Evolutionary conservation across 306 rosid genomes (phyloP).

Genomic region (Vicia villosa): DNA sequence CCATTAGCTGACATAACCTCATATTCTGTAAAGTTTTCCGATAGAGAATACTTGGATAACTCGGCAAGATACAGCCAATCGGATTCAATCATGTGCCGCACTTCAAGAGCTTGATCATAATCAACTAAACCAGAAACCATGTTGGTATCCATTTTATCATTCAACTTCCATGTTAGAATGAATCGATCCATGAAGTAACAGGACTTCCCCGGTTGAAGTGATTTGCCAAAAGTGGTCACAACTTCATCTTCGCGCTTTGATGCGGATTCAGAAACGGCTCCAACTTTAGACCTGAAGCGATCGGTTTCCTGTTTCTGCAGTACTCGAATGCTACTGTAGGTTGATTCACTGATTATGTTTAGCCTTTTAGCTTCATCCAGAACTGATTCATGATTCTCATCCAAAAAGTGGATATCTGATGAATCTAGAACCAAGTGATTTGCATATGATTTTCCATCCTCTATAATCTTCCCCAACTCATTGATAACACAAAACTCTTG

Average conservation of each 20-base stretch:
- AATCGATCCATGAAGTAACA: constrained; percentile 87
- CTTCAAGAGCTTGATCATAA: constrained; percentile 36
- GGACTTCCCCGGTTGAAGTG: constrained; percentile 51
- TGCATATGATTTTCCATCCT: constrained; percentile 53
- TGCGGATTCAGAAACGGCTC: constrained; percentile 38
- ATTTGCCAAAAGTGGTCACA: constrained; percentile 43
- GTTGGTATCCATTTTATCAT: constrained; percentile 37
- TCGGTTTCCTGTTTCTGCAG: constrained; percentile 70
- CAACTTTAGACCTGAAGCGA: constrained; percentile 61
- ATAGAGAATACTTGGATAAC: constrained; percentile 47
- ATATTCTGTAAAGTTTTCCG: constrained; percentile 35
- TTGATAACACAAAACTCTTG: constrained; percentile 33
- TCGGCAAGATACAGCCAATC: constrained; percentile 88
- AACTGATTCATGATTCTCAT: constrained; percentile 53
- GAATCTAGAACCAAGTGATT: constrained; percentile 49
- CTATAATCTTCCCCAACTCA: constrained; percentile 55
- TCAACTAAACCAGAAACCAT: constrained; percentile 36
- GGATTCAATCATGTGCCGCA: constrained; percentile 79
- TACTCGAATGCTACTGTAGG: constrained; percentile 48
- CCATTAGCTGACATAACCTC: constrained; percentile 11
- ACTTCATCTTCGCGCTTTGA: constrained; percentile 44
- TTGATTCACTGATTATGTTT: constrained; percentile 64
- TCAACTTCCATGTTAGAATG: constrained; percentile 62
- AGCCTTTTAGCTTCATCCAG: constrained; percentile 71
- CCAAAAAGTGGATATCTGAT: constrained; percentile 74